These are phyloP conservation scores for Beta corolliflora DNA, from an alignment of 179 eudicot species.

Conservation along the genomic window DNA sequence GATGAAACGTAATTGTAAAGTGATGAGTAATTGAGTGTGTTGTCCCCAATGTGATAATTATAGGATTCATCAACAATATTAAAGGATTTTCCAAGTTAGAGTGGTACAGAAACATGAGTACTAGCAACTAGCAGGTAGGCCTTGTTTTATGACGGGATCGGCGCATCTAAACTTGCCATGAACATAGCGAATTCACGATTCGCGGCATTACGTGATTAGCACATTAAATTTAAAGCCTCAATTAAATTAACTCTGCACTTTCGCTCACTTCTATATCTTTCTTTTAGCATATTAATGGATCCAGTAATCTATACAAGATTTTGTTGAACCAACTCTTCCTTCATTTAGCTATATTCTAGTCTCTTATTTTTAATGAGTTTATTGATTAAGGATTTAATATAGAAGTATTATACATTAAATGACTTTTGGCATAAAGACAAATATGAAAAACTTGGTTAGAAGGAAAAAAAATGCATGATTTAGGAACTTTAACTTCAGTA, in stretches of 20 bases:
- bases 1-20: background rate
- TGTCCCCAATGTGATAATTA: slow-evolving; percentile 7
- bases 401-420: too few species aligned
- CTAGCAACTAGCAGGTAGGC: background rate
- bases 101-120: background rate
- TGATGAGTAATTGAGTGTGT: slow-evolving; percentile 14
- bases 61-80: background rate
- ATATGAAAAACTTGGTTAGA: too few species aligned
- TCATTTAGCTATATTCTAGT: too few species aligned
- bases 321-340: too few species aligned
- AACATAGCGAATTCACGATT: background rate
- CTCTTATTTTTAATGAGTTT: too few species aligned
- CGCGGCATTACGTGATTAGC: background rate
- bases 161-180: background rate
- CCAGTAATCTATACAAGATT: background rate
- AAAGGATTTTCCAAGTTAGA: background rate
- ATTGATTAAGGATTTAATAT: too few species aligned
- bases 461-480: too few species aligned
- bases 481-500: too few species aligned
- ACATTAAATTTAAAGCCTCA: background rate
- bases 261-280: slow-evolving; percentile 3
- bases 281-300: background rate
- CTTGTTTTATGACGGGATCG: background rate
- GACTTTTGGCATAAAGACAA: too few species aligned
- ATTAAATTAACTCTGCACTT: background rate